A percentile compares a stretch with the other conserved stretches of the same genome.
Evolutionary conservation across 2,329 filamentous ascomycete species (phyloP).

Genomic region (Aureobasidium sp.): DNA sequence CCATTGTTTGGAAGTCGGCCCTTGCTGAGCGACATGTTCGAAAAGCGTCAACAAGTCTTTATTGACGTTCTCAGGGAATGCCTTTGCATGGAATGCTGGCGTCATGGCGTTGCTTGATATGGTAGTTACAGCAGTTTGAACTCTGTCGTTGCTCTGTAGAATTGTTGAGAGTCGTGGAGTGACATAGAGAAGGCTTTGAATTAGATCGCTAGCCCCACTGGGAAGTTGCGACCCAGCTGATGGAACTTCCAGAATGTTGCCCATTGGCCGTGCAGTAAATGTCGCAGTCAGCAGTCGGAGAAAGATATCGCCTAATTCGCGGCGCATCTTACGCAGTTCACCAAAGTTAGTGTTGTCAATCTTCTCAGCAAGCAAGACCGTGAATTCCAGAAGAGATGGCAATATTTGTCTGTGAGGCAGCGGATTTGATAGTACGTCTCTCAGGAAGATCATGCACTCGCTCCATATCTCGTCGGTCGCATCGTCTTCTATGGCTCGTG

Average conservation of each 20-base stretch:
- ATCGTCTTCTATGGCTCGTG: conserved; percentile 85
- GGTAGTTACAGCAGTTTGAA: conserved; percentile 66
- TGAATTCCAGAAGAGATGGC: conserved; percentile 79
- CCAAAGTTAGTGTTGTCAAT: conserved; percentile 97
- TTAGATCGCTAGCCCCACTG: conserved; percentile 56
- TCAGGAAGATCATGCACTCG: conserved; percentile 85
- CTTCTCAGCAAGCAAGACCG: conserved; percentile 84
- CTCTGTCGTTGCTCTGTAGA: conserved; percentile 76
- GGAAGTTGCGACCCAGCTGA: conserved; percentile 36
- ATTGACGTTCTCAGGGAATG: conserved; percentile 80
- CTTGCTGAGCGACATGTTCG: conserved; percentile 67
- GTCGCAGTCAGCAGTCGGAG: conserved; percentile 82
- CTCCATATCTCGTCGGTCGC: conserved; percentile 97
- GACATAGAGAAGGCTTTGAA: conserved; percentile 70
- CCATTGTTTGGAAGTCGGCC: conserved; percentile 80
- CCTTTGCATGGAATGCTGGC: conserved; percentile 73
- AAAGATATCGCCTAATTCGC: conserved; percentile 85
- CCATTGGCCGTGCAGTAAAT: conserved; percentile 65
- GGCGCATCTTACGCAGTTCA: conserved; percentile 84
- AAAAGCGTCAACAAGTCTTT: conserved; percentile 64
- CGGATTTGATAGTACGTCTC: conserved; percentile 84
- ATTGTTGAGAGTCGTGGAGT: conserved; percentile 76
- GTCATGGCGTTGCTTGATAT: conserved; percentile 80
- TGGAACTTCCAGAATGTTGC: background rate
- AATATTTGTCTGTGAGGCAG: conserved; percentile 90